Conservation (phyloP, 2,329 filamentous ascomycete genomes). For the Neoascochyta sp. region DNA sequence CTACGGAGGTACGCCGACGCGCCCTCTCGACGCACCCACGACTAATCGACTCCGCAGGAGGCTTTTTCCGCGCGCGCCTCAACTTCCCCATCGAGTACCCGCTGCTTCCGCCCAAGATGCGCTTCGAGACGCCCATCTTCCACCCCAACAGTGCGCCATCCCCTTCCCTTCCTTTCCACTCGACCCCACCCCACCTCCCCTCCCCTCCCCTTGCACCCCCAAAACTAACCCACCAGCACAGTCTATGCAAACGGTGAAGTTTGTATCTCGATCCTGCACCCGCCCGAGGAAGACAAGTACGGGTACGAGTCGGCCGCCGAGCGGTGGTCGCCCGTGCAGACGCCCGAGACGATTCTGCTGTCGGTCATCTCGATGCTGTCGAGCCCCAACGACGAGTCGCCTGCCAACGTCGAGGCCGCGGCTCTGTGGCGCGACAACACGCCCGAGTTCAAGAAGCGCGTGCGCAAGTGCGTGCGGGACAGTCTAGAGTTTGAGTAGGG, state of each 20-base stretch:
- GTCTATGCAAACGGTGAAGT: conserved; percentile 90
- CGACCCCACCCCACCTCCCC: too few relatives aligned
- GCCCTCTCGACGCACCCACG: too few relatives aligned
- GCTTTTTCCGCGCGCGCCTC: conserved; percentile 90
- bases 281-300: conserved; percentile 94
- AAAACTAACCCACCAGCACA: conserved; percentile 36
- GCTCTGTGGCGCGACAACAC: conserved; percentile 92
- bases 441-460: conserved; percentile 78
- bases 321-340: conserved; percentile 95
- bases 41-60: conserved; percentile 51
- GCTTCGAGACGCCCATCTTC: conserved; percentile 89
- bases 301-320: conserved; percentile 96
- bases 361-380: conserved; percentile 98
- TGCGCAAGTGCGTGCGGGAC: conserved; percentile 73
- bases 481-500: conserved; percentile 37
- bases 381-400: conserved; percentile 94
- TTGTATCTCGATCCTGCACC: conserved; percentile 97
- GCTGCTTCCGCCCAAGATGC: conserved; percentile 93
- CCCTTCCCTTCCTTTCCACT: not conserved
- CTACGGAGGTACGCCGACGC: conserved; percentile 70
- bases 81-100: conserved; percentile 96
- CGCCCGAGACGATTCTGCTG: conserved; percentile 94
- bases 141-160: conserved; percentile 80
- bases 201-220: not conserved
- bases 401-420: conserved; percentile 92